Percentiles rank a stretch among this genome's conserved stretches.
These are phyloP conservation scores for Exophiala oligosperma DNA, from an alignment of 2,329 filamentous ascomycete genomes.

Conservation along the genomic window DNA sequence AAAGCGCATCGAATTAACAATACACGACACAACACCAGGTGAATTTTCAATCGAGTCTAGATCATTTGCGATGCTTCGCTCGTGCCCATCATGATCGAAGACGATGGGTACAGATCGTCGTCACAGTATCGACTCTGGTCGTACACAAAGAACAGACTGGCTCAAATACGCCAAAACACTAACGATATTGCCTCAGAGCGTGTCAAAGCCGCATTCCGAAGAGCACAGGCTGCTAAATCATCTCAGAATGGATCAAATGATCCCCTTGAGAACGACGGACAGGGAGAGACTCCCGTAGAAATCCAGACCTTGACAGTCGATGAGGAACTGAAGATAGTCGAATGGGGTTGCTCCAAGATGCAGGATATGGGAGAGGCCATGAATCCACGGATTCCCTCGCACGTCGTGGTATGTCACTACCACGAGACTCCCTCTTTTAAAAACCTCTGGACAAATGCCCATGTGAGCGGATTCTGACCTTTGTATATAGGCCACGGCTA, in stretches of 20 bases:
- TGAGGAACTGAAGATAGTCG: conserved; percentile 80
- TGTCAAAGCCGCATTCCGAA: conserved; percentile 57
- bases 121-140: conserved; percentile 94
- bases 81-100: conserved; percentile 68
- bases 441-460: too few relatives aligned
- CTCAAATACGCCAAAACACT: conserved; percentile 71
- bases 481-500: conserved; percentile 66
- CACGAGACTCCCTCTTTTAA: too few relatives aligned
- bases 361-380: conserved; percentile 61
- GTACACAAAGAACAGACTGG: conserved; percentile 73
- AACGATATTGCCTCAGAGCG: conserved; percentile 76
- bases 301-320: conserved; percentile 72
- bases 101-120: conserved; percentile 84
- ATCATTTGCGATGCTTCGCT: not conserved
- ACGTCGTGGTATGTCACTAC: conserved; percentile 44
- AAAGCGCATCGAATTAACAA: too few relatives aligned
- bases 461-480: not conserved
- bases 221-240: conserved; percentile 42
- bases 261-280: conserved; percentile 23
- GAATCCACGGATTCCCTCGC: conserved; percentile 51
- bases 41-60: not conserved
- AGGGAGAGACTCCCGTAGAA: conserved; percentile 44
- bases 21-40: conserved; percentile 2
- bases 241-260: conserved; percentile 37
- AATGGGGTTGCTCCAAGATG: conserved; percentile 70